A percentile compares a stretch with the other conserved stretches of the same genome.
These are phyloP conservation scores for Lignosus rhinocerotis DNA, from an alignment of 1,284 basidiomycete genomes.

Conservation along the genomic window DNA sequence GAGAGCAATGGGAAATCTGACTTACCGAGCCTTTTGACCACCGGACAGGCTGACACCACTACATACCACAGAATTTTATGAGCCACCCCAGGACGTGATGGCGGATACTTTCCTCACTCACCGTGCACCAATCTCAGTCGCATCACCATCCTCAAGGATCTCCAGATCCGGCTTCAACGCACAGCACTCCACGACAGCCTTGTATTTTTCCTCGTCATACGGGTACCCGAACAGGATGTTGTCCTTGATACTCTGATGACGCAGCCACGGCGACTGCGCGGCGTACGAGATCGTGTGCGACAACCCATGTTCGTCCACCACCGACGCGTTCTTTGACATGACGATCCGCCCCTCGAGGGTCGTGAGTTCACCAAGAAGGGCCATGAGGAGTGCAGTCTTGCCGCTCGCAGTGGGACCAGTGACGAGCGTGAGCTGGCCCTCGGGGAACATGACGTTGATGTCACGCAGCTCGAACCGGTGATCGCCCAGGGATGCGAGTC, in stretches of 20 bases:
- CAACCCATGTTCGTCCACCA: slow-evolving; percentile 62
- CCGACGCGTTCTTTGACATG: slow-evolving; percentile 63
- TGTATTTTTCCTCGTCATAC: slow-evolving; percentile 65
- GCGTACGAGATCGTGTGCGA: slow-evolving; percentile 81
- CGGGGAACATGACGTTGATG: slow-evolving; percentile 68
- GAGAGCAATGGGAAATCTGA: not conserved
- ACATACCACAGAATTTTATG: not conserved
- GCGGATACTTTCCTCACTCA: slow-evolving; percentile 4
- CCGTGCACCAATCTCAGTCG: slow-evolving; percentile 39
- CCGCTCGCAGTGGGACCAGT: slow-evolving; percentile 79
- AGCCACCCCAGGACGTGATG: not conserved
- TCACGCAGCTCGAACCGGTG: slow-evolving; percentile 66
- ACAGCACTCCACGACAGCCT: slow-evolving; percentile 69
- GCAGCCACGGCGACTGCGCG: slow-evolving; percentile 85
- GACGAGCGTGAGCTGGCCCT: slow-evolving; percentile 63
- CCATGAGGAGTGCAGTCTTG: slow-evolving; percentile 78
- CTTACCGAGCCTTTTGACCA: slow-evolving; percentile 63
- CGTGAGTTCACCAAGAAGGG: slow-evolving; percentile 68
- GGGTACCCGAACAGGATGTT: slow-evolving; percentile 75
- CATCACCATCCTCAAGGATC: slow-evolving; percentile 45
- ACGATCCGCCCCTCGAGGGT: slow-evolving; percentile 50
- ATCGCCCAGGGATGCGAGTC: slow-evolving; percentile 32
- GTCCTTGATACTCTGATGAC: slow-evolving; percentile 65
- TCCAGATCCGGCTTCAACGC: slow-evolving; percentile 67
- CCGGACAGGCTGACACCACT: slow-evolving; percentile 63